These are phyloP conservation scores for Sclerotiophoma versabilis DNA, from an alignment of 2,329 filamentous ascomycete species.

Conservation along the genomic window DNA sequence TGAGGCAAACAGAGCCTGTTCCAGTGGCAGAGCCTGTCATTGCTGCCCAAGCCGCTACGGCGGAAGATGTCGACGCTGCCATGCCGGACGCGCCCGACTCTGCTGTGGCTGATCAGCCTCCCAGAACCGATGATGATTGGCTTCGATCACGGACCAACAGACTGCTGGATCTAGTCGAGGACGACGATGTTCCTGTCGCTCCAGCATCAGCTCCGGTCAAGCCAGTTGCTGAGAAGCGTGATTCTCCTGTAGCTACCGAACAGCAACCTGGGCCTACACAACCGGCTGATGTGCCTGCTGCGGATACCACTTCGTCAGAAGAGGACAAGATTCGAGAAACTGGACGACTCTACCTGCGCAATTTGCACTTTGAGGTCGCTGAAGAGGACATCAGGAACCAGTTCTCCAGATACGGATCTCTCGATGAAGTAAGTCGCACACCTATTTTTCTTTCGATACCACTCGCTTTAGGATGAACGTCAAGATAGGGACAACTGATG, in stretches of 20 bases:
- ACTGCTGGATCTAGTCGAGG: slow-evolving; percentile 82
- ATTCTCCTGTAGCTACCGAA: slow-evolving; percentile 17
- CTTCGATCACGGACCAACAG: slow-evolving; percentile 86
- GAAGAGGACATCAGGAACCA: slow-evolving; percentile 77
- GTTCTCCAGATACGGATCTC: slow-evolving; percentile 74
- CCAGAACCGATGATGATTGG: slow-evolving; percentile 85
- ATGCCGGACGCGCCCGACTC: slow-evolving; percentile 25
- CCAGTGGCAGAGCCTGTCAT: not conserved
- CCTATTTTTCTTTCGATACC: slow-evolving; percentile 30
- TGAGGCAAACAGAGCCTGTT: slow-evolving; percentile 11
- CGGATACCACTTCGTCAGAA: slow-evolving; percentile 51
- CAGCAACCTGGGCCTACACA: slow-evolving; percentile 4
- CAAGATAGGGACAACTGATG: slow-evolving; percentile 99
- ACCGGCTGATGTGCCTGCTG: slow-evolving; percentile 19
- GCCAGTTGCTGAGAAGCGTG: slow-evolving; percentile 21
- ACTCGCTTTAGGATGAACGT: slow-evolving; percentile 78
- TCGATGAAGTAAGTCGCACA: slow-evolving; percentile 80
- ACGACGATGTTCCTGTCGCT: slow-evolving; percentile 61
- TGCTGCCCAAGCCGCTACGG: not conserved
- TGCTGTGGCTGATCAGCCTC: slow-evolving; percentile 43
- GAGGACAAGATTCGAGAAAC: slow-evolving; percentile 73
- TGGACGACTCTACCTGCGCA: slow-evolving; percentile 84
- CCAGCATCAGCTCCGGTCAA: slow-evolving; percentile 12
- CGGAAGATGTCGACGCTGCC: slow-evolving; percentile 24
- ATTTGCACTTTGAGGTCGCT: slow-evolving; percentile 80